phyloP scores from a whole-genome alignment of 768 basidiomycete genomes.

The Tricholoma saponaceum region DNA sequence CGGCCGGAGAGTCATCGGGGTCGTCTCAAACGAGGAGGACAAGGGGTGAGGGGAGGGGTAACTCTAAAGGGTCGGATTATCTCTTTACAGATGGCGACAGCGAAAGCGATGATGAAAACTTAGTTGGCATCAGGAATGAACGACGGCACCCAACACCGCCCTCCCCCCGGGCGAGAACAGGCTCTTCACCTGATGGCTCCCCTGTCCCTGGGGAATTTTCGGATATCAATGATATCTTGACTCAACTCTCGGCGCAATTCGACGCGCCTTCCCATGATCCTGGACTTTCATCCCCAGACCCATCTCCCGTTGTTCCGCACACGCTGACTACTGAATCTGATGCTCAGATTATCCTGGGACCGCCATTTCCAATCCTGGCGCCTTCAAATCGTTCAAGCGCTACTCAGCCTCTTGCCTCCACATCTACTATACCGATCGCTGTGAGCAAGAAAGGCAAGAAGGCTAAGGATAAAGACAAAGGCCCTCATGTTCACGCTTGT shows the following conservation, averaged over 20 bases:
- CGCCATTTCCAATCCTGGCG: conserved; percentile 27
- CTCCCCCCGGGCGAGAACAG: conserved; percentile 27
- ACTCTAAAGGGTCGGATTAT: conserved; percentile 51
- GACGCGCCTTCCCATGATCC: conserved; percentile 47
- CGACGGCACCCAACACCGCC: conserved; percentile 28
- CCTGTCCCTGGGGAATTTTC: conserved; percentile 56
- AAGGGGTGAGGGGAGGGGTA: conserved; percentile 32
- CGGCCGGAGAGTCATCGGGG: conserved; percentile 44
- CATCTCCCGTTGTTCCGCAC: conserved; percentile 47
- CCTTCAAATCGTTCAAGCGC: conserved; percentile 30
- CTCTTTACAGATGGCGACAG: conserved; percentile 48
- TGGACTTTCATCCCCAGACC: conserved; percentile 40
- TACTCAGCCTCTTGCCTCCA: conserved; percentile 47
- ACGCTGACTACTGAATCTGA: conserved; percentile 27
- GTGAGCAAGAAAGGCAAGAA: conserved; percentile 34
- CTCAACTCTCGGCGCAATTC: conserved; percentile 68
- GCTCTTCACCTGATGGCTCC: conserved; percentile 37
- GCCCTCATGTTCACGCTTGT: conserved; percentile 55
- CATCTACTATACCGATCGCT: conserved; percentile 34
- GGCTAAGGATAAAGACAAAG: conserved; percentile 40
- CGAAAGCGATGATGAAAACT: conserved; percentile 39
- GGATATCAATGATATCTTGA: conserved; percentile 75
- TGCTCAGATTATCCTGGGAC: conserved; percentile 16
- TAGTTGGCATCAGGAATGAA: conserved; percentile 22
- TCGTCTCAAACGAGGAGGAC: conserved; percentile 26